These are phyloP conservation scores for Geum urbanum DNA, from an alignment of 306 rosid genomes.

Conservation along the genomic window DNA sequence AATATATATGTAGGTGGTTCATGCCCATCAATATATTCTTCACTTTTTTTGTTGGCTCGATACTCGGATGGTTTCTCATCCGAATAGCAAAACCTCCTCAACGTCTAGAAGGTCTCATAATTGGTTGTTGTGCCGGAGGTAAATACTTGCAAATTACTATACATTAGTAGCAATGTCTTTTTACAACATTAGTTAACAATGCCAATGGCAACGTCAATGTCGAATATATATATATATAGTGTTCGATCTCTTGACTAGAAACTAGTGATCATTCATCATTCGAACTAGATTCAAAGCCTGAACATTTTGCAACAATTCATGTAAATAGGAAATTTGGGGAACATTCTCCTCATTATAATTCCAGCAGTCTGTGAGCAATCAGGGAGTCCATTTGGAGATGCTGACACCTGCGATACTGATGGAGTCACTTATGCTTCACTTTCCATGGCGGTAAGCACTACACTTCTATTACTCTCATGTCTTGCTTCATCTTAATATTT, in stretches of 20 bases:
- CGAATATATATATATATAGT: too few species aligned
- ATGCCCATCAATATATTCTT: constrained; percentile 48
- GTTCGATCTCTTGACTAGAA: too few species aligned
- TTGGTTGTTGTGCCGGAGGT: constrained; percentile 59
- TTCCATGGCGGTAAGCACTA: constrained; percentile 44
- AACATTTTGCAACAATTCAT: background rate
- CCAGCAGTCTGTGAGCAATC: constrained; percentile 55
- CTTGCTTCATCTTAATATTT: background rate
- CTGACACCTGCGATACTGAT: constrained; percentile 36
- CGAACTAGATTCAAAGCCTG: too few species aligned
- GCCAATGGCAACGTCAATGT: too few species aligned
- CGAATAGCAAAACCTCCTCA: constrained; percentile 41
- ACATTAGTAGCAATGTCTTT: too few species aligned
- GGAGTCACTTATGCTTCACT: constrained; percentile 54
- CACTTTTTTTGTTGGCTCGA: constrained; percentile 44
- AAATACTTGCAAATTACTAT: too few species aligned
- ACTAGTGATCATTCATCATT: too few species aligned
- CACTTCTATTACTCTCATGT: background rate
- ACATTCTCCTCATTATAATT: constrained; percentile 41
- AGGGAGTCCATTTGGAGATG: constrained; percentile 56
- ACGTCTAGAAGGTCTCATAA: constrained; percentile 44
- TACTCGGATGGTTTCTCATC: constrained; percentile 41
- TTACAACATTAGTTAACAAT: too few species aligned
- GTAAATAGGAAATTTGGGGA: constrained; percentile 51
- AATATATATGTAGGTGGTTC: constrained; percentile 37